Evolutionary conservation across 2,329 filamentous ascomycete genomes (phyloP).

Genomic region (Penicillium corylophilum): DNA sequence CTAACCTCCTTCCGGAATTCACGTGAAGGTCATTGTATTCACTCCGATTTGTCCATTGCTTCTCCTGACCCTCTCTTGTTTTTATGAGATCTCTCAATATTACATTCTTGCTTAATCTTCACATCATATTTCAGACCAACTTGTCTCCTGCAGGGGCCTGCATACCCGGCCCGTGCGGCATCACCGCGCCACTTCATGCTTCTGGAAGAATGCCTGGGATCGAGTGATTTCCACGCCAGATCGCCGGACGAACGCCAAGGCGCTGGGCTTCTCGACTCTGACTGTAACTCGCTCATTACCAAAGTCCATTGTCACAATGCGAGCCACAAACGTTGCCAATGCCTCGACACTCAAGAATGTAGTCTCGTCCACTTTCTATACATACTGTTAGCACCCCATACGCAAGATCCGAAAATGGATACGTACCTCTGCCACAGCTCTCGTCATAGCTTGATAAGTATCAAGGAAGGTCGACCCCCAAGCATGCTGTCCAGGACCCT

Average conservation of each 20-base stretch:
- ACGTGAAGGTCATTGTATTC: conserved; percentile 17
- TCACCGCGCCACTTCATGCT: conserved; percentile 14
- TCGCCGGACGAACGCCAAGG: conserved; percentile 49
- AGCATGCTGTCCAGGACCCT: conserved; percentile 31
- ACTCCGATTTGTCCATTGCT: background rate
- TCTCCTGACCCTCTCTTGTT: background rate
- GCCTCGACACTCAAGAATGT: conserved; percentile 53
- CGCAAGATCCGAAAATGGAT: no score
- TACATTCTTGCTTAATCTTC: background rate
- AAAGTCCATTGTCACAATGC: conserved; percentile 47
- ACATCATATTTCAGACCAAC: background rate
- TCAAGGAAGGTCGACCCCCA: conserved; percentile 36
- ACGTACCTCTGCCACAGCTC: conserved; percentile 41
- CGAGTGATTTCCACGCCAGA: conserved; percentile 52
- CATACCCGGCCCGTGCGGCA: conserved; percentile 11
- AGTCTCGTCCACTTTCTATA: conserved; percentile 47
- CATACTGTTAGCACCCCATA: conserved; percentile 13
- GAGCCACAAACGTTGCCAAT: conserved; percentile 49
- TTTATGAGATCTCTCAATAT: background rate
- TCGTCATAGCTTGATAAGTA: conserved; percentile 42
- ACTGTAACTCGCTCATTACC: conserved; percentile 49
- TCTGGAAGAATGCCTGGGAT: conserved; percentile 45
- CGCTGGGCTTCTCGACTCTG: conserved; percentile 51
- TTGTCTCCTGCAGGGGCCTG: background rate
- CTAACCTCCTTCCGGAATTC: conserved; percentile 22